Percentiles rank a stretch among this genome's conserved stretches.
phyloP scores from a whole-genome alignment of 2,329 filamentous ascomycete genomes.

The Pseudomassariella vexata region DNA sequence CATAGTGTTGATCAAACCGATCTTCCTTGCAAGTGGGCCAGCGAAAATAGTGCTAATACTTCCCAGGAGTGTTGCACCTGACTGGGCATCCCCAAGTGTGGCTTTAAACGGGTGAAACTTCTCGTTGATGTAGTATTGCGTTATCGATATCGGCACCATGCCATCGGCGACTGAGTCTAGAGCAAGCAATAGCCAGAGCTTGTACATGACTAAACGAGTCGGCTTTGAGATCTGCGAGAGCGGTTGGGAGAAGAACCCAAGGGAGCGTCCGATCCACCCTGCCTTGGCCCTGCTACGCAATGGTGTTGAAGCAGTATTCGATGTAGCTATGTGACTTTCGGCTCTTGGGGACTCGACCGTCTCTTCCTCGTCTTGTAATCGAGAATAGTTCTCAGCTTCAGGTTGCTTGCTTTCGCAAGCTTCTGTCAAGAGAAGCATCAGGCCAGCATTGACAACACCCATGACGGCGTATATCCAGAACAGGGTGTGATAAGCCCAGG shows the following conservation, averaged over 20 bases:
- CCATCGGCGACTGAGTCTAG: slow-evolving; percentile 62
- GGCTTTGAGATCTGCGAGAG: slow-evolving; percentile 51
- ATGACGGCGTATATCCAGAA: slow-evolving; percentile 55
- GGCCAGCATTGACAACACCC: slow-evolving; percentile 43
- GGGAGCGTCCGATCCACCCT: slow-evolving; percentile 10
- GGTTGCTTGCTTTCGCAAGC: too few relatives aligned
- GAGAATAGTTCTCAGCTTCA: too few relatives aligned
- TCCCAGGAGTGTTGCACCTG: slow-evolving; percentile 46
- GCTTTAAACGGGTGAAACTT: slow-evolving; percentile 52
- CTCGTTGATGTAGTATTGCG: slow-evolving; percentile 51
- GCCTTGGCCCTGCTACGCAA: slow-evolving; percentile 1
- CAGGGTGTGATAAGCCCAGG: slow-evolving; percentile 48
- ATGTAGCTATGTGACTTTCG: slow-evolving; percentile 8
- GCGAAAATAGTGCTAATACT: slow-evolving; percentile 50
- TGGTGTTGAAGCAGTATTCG: too few relatives aligned
- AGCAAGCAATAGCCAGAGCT: slow-evolving; percentile 58
- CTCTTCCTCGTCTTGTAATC: slow-evolving; percentile 23
- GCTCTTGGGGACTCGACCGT: slow-evolving; percentile 14
- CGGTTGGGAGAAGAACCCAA: slow-evolving; percentile 24
- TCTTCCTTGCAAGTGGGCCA: slow-evolving; percentile 48
- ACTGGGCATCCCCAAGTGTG: slow-evolving; percentile 53
- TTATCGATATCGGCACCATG: slow-evolving; percentile 54
- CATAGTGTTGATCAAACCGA: slow-evolving; percentile 61
- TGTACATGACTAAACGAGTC: slow-evolving; percentile 55
- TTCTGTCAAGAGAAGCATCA: slow-evolving; percentile 39